A percentile compares a stretch with the other conserved stretches of the same genome.
Conservation (phyloP, 2,329 filamentous ascomycete genomes). For the Fusarium globosum region DNA sequence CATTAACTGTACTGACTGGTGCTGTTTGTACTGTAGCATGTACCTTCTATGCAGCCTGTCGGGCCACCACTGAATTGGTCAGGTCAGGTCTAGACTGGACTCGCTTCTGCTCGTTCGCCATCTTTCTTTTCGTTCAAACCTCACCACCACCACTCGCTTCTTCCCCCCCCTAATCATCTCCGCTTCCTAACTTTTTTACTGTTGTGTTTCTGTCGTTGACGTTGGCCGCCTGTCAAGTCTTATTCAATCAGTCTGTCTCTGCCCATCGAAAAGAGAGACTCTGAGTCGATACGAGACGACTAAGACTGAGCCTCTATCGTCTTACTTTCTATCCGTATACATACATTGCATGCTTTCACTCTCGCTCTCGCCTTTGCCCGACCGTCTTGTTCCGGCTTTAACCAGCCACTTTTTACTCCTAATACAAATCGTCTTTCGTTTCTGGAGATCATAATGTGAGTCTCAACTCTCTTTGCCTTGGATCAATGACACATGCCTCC, state of each 20-base stretch:
- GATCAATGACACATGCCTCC: slow-evolving; percentile 46
- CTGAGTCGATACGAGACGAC: background rate
- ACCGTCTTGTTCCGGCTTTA: slow-evolving; percentile 37
- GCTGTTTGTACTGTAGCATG: slow-evolving; percentile 1
- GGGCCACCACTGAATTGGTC: slow-evolving; percentile 30
- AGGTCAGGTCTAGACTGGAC: slow-evolving; percentile 8
- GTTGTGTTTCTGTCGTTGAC: slow-evolving; percentile 39
- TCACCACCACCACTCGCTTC: slow-evolving; percentile 39
- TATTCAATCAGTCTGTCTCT: slow-evolving; percentile 14
- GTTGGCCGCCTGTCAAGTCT: slow-evolving; percentile 27
- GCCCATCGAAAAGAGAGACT: slow-evolving; percentile 6
- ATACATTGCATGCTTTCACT: slow-evolving; percentile 33
- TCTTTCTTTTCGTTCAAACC: slow-evolving; percentile 42
- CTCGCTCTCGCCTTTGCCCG: slow-evolving; percentile 36
- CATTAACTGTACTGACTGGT: slow-evolving; percentile 26
- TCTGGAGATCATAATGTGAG: slow-evolving; percentile 53
- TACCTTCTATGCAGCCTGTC: slow-evolving; percentile 15
- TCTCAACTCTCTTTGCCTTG: slow-evolving; percentile 46
- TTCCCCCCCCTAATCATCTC: slow-evolving; percentile 37
- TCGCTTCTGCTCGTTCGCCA: slow-evolving; percentile 29
- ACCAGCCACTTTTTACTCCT: slow-evolving; percentile 43
- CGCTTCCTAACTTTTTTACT: slow-evolving; percentile 22
- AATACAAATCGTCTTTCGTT: slow-evolving; percentile 43
- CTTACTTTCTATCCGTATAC: slow-evolving; percentile 13
- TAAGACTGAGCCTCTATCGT: slow-evolving; percentile 4